phyloP scores from a whole-genome alignment of 2,329 filamentous ascomycete species.

The Stagonosporopsis rhizophila region DNA sequence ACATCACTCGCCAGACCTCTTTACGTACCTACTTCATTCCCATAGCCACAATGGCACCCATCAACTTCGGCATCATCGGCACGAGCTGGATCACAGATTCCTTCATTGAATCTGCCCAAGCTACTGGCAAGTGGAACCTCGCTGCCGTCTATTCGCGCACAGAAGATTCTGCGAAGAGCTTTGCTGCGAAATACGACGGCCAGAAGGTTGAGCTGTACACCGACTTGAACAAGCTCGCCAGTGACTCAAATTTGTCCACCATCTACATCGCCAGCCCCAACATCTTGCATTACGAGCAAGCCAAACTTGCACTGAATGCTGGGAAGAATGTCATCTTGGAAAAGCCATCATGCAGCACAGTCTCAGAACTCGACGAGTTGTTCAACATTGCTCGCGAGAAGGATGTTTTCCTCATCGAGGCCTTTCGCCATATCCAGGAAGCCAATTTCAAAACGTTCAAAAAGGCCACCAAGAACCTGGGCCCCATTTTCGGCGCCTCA shows the following conservation, averaged over 20 bases:
- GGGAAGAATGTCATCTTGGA: constrained; percentile 60
- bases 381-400: constrained; percentile 52
- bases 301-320: constrained; percentile 52
- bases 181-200: constrained; percentile 51
- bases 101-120: constrained; percentile 54
- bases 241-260: constrained; percentile 49
- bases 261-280: constrained; percentile 61
- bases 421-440: constrained; percentile 59
- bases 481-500: constrained; percentile 54
- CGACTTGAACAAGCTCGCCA: constrained; percentile 48
- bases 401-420: constrained; percentile 56
- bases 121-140: constrained; percentile 54
- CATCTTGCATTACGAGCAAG: constrained; percentile 56
- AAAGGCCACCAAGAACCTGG: constrained; percentile 47
- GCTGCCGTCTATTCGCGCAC: constrained; percentile 57
- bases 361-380: constrained; percentile 52
- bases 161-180: constrained; percentile 52
- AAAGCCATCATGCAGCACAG: constrained; percentile 56
- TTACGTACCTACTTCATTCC: not conserved
- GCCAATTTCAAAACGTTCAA: constrained; percentile 57
- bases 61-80: constrained; percentile 57
- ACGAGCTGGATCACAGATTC: constrained; percentile 60
- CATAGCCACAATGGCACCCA: constrained; percentile 30
- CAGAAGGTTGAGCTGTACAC: constrained; percentile 49
- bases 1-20: not conserved